Base-by-base conservation (phyloP, 768 basidiomycete genomes). In the Mycena floridula region DNA sequence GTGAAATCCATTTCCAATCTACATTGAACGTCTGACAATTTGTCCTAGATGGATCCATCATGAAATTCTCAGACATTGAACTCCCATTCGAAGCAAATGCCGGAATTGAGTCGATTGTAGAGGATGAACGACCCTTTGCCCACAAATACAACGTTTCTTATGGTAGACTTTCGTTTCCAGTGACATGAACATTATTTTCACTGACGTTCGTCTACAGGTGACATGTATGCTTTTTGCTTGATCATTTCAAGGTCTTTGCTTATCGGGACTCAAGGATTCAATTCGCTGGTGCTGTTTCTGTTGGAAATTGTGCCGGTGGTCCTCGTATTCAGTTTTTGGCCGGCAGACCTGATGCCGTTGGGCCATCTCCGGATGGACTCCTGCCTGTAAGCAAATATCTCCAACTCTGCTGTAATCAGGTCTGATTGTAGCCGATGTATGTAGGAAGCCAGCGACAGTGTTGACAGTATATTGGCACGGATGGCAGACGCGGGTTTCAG, bases 61-160 rank as follows among this genome's bases (percentile, higher is more conserved):
- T 64, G 43, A 35, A 53, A n/a, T 68, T 68, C 48, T 25, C 40
- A 5, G 53, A 58, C n/a, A 52, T 57, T 32, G 66, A 65, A 50
- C 50, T 54, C 20, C 39, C 49, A 26, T 66, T 57, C 44, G 40
- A 49, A 4, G 63, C 61, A 8, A 63, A 63, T 43, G 46, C 40
- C 35, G 61, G 64, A 21, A 51, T 64, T 30, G 61, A 60, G 47
- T 59, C 62, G n/a, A 52, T 57, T 32, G 49, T 58, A 27, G 45
- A 46, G 3, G 46, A 40, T 12, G 48, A 64, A 47, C 40, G 38
- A 20, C 57, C 53, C 12, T 52, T 63, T 52, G 42, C 56, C 25
- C 35, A 30, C 20, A 49, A 44, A 15, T 53, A 54, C 38, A 54
- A 50, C 38, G 50, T 63, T 37, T 46, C 55, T 5, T 42, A 11